Percentiles rank a stretch among this genome's conserved stretches.
Evolutionary conservation across 441 rosid genomes (phyloP).

Genomic region (Erodium trifolium): DNA sequence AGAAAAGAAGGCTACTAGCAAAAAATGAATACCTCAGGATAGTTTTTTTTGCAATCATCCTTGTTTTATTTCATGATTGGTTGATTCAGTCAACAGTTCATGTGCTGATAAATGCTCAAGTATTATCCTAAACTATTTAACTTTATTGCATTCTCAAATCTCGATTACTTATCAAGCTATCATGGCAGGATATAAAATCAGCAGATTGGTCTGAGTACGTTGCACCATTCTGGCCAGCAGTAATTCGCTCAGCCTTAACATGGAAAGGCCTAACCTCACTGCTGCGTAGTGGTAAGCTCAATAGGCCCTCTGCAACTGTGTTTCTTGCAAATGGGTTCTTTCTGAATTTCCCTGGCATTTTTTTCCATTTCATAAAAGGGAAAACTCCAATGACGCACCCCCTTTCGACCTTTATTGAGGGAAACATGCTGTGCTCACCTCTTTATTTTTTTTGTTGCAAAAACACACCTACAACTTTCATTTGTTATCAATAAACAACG

Average conservation of each 20-base stretch:
- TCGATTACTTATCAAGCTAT: background rate
- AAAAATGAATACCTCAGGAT: too few relatives aligned
- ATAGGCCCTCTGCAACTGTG: too few relatives aligned
- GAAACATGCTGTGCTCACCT: too few relatives aligned
- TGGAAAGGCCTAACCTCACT: conserved; percentile 76
- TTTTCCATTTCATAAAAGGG: too few relatives aligned
- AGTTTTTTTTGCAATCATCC: too few relatives aligned
- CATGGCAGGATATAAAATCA: conserved; percentile 54
- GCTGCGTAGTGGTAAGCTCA: conserved; percentile 49
- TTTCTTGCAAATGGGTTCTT: background rate
- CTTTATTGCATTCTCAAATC: background rate
- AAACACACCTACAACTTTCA: too few relatives aligned
- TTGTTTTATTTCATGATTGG: background rate
- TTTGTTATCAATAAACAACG: too few relatives aligned
- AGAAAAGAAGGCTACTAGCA: too few relatives aligned
- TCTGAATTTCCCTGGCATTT: background rate
- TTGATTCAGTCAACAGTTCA: background rate
- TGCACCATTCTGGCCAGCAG: conserved; percentile 94
- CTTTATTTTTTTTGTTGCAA: too few relatives aligned
- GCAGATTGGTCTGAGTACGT: conserved; percentile 80
- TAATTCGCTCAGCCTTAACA: conserved; percentile 57
- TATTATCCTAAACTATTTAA: background rate
- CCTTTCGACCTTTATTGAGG: too few relatives aligned
- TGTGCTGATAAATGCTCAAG: background rate
- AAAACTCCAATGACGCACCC: too few relatives aligned